Evolutionary conservation across 1,284 basidiomycete genomes (phyloP), one percentile per base, ranked within the genome.

Genomic region (Sporisorium reilianum): DNA sequence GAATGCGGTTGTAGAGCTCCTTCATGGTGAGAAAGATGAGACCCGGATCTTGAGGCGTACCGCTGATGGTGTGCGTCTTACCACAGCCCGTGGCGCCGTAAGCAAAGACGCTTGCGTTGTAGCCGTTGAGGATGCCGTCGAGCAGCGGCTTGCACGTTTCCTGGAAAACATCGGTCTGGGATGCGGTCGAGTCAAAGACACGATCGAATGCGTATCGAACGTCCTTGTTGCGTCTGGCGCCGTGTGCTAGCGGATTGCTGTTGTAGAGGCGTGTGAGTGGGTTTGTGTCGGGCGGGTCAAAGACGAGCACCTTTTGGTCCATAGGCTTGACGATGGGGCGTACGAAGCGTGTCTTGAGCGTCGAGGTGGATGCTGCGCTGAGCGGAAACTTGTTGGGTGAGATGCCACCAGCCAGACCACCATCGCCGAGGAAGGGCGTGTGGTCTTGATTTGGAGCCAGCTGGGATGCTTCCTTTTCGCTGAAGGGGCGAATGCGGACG

Each of bases 1-100:
- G 75, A 49, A 84, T 83, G 44, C 82, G 76, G 49, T 75, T 64
- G 51, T 82, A 84, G 49, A 84, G 80, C 41, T 81, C 82, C 57
- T 77, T 77, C 81, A 84, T 83, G n/a, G 83, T 83, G 32, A 84
- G 64, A 53, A 84, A 84, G 75, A 84, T 84, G 56, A 84, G 69
- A 45, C 83, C 83, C 10, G 82, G 83, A 51, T 84, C 81, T 16
- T 76, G 56, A 18, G 71, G 68, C 5, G 79, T 81, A 28, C 83
- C 83, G 40, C 77, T 80, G 67, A 84, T 84, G 44, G 83, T 84
- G 34, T 84, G 83, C 18, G 83, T 84, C 56, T 84, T 84, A n/a
- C 83, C 83, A 48, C 83, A 84, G 3, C 83, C 83, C 0, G 83
- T 84, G 2, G 83, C 83, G 18, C 83, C 83, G 57, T 84, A 84